Evolutionary conservation across 2,329 filamentous ascomycete species (phyloP), one percentile per base, ranked within the genome.

Genomic region (Diplodia mutila): DNA sequence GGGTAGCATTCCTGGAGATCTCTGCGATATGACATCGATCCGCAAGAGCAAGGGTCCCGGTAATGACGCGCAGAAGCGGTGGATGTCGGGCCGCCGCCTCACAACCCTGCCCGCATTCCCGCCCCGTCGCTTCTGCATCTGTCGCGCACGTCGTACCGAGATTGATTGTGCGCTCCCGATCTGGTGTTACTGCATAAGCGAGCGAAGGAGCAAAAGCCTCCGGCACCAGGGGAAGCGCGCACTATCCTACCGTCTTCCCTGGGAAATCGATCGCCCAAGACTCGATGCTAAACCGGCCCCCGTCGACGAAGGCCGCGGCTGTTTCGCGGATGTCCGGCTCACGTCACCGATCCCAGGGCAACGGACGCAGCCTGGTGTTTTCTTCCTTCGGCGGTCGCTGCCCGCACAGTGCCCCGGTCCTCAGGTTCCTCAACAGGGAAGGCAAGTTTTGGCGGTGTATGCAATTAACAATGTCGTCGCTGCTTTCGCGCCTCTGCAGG

Each of bases 171-270:
- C 59, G 59, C 59, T 63, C 48, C 53, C 64, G 64, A 54, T 65
- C 61, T 65, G 48, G 51, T 65, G 64, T 57, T 27, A 54, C 64
- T 57, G 59, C 59, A 63, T 63, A 63, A 66, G 51, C 51, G 51
- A 55, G 64, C 64, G 51, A 54, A 66, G 64, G 64, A 66, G 64
- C 64, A 66, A 57, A 57, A 66, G 52, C 64, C 64, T 57, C 52
- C 23, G 37, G 42, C 42, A 57, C 64, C 42, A 49, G 46, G 59
- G 59, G 42, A 63, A 49, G 21, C 42, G 59, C 59, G 59, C 59
- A 66, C 42, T 54, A 52, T 66, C 51, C 52, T 55, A 66, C 64
- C 25, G 37, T 21, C 29, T 48, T 46, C 51, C 39, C 57, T 32
- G 34, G 52, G 23, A 46, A 49, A 34, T 57, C 64, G 51, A 66